Evolutionary conservation across 768 basidiomycete species (phyloP), one percentile per base, ranked within the genome.

Genomic region (Gloeopeniophorella convolvens): DNA sequence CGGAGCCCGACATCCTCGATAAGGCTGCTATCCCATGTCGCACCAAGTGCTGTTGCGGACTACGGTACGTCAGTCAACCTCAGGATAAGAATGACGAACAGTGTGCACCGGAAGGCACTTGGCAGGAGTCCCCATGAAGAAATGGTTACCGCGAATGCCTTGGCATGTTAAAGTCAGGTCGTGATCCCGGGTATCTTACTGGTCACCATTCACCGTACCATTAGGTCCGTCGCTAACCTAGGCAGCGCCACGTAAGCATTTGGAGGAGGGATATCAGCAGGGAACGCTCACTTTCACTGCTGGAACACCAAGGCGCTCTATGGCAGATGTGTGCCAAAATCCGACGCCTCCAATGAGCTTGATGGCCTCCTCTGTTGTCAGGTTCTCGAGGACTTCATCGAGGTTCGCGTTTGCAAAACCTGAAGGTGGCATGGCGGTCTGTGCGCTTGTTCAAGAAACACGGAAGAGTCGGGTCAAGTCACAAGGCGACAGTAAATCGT

Each of bases 161-260:
- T 50, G 9, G n/a, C n/a, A n/a, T n/a, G n/a, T n/a, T n/a, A n/a
- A n/a, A n/a, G n/a, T n/a, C n/a, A n/a, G n/a, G n/a, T n/a, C n/a
- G n/a, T n/a, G n/a, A n/a, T n/a, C n/a, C n/a, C n/a, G n/a, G n/a
- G n/a, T n/a, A n/a, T n/a, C n/a, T n/a, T n/a, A n/a, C n/a, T n/a
- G n/a, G n/a, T n/a, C n/a, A n/a, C n/a, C n/a, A 37, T 11, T 10
- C 8, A 2, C 75, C 72, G 27, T 58, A 66, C 85, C 87, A 59
- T 89, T 89, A 0, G 87, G 86, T 2, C 88, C 87, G 70, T 88
- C 85, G 68, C 81, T 84, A 60, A 85, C 80, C 80, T 82, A 40
- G 5, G 15, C 31, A 16, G 35, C 13, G 35, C 41, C 21, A 20
- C 7, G 30, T 39, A 45, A 24, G 23, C n/a, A n/a, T n/a, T n/a